Evolutionary conservation across 805 yeast species (phyloP).

Genomic region (Candida andamanensis): DNA sequence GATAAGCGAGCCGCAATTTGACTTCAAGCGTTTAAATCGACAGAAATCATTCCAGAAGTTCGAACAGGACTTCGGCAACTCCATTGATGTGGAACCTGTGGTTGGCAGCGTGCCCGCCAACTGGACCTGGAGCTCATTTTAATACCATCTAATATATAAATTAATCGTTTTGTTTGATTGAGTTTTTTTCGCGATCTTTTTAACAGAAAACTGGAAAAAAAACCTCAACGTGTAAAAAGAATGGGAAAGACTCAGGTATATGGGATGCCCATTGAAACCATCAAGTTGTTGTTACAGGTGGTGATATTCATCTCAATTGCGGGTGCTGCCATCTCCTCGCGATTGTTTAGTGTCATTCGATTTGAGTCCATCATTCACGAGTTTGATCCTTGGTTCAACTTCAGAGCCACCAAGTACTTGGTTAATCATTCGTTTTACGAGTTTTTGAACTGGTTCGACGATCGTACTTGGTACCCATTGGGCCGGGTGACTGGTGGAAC

Average conservation of each 20-base stretch:
- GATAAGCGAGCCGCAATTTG: not conserved
- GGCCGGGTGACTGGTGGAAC: constrained; percentile 99
- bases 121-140: constrained; percentile 55
- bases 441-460: constrained; percentile 97
- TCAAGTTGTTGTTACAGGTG: constrained; percentile 50
- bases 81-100: constrained; percentile 5
- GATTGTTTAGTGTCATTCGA: constrained; percentile 93
- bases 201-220: not conserved
- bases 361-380: constrained; percentile 97
- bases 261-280: constrained; percentile 30
- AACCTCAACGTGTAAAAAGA: no score
- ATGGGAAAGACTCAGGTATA: constrained; percentile 16
- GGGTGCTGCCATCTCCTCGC: constrained; percentile 86
- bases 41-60: no score
- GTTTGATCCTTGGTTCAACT: constrained; percentile 96
- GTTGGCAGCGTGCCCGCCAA: constrained; percentile 61
- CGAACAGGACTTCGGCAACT: no score
- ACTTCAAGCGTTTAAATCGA: no score
- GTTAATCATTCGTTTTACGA: constrained; percentile 81
- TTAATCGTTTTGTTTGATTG: no score
- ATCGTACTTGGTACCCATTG: constrained; percentile 97
- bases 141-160: not conserved
- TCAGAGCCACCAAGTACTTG: constrained; percentile 90
- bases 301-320: constrained; percentile 72
- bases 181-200: not conserved